Evolutionary conservation across 2,329 filamentous ascomycete species (phyloP).

Genomic region (Penicillium thymicola): DNA sequence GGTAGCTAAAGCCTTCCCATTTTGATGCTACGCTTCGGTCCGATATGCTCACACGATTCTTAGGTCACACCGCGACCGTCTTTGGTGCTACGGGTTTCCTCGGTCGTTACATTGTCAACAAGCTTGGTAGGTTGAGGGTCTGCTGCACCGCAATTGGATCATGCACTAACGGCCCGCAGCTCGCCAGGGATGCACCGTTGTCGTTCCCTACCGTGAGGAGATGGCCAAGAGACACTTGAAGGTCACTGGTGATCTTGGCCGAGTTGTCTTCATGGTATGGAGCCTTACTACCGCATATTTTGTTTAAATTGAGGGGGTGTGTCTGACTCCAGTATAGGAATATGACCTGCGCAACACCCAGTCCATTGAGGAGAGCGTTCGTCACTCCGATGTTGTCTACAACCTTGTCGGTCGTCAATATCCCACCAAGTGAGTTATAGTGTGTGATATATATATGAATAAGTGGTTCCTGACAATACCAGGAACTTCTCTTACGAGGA

Average conservation of each 20-base stretch:
- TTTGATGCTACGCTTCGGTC: slow-evolving; percentile 15
- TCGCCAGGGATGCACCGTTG: slow-evolving; percentile 87
- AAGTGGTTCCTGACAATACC: slow-evolving; percentile 30
- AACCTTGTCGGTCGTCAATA: slow-evolving; percentile 94
- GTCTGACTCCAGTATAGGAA: slow-evolving; percentile 57
- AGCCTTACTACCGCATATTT: neutral
- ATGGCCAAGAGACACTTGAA: slow-evolving; percentile 98
- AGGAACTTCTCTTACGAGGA: slow-evolving; percentile 93
- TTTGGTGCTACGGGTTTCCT: slow-evolving; percentile 96
- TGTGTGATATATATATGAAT: neutral
- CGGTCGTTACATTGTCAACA: slow-evolving; percentile 95
- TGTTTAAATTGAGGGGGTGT: neutral
- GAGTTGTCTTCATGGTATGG: slow-evolving; percentile 75
- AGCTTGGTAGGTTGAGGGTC: slow-evolving; percentile 61
- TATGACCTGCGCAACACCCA: slow-evolving; percentile 91
- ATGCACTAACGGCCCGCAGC: slow-evolving; percentile 54
- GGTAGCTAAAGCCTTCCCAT: slow-evolving; percentile 52
- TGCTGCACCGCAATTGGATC: neutral
- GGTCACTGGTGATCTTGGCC: slow-evolving; percentile 88
- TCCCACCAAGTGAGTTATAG: slow-evolving; percentile 74
- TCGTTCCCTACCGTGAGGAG: slow-evolving; percentile 92
- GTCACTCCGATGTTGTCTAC: slow-evolving; percentile 96
- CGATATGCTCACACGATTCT: slow-evolving; percentile 31
- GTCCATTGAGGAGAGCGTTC: slow-evolving; percentile 93
- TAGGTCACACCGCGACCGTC: slow-evolving; percentile 93